Evolutionary conservation across 805 yeast species (phyloP).

Genomic region (Cyberlindnera japonica): DNA sequence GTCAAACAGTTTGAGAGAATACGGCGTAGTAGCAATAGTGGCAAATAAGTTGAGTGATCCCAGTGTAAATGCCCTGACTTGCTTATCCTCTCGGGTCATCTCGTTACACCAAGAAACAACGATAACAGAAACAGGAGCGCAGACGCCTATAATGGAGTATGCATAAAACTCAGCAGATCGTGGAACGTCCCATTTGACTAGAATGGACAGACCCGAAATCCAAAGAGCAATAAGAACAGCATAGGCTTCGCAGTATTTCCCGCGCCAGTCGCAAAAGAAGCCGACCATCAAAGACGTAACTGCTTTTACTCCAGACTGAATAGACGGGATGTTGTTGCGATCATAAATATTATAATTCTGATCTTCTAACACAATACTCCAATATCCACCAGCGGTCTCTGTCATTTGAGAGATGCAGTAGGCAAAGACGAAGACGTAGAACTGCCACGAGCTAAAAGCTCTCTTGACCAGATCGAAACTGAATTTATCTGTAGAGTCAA

Average conservation of each 20-base stretch:
- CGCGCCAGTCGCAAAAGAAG: slow-evolving; percentile 20
- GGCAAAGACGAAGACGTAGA: slow-evolving; percentile 20
- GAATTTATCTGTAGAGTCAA: slow-evolving; percentile 16
- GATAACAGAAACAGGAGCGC: slow-evolving; percentile 17
- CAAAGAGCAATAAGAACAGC: slow-evolving; percentile 6
- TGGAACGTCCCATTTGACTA: slow-evolving; percentile 18
- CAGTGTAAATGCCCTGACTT: slow-evolving; percentile 22
- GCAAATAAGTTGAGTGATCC: slow-evolving; percentile 23
- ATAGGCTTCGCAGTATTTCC: slow-evolving; percentile 18
- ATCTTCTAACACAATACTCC: slow-evolving; percentile 20
- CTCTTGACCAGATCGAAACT: slow-evolving; percentile 16
- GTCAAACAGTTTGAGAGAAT: slow-evolving; percentile 14
- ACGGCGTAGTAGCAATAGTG: slow-evolving; percentile 20
- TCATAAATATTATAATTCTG: slow-evolving; percentile 22
- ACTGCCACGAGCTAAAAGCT: slow-evolving; percentile 19
- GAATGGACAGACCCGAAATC: slow-evolving; percentile 19
- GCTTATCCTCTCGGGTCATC: slow-evolving; percentile 24
- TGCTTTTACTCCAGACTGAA: slow-evolving; percentile 19
- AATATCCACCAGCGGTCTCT: slow-evolving; percentile 11
- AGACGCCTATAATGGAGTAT: slow-evolving; percentile 16
- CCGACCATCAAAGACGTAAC: slow-evolving; percentile 18
- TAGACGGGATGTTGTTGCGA: slow-evolving; percentile 25
- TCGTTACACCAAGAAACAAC: slow-evolving; percentile 26
- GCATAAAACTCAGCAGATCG: slow-evolving; percentile 19
- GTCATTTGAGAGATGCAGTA: slow-evolving; percentile 18